phyloP scores from a whole-genome alignment of 495 filamentous ascomycete genomes.

The Sabuloglossum arenarium region DNA sequence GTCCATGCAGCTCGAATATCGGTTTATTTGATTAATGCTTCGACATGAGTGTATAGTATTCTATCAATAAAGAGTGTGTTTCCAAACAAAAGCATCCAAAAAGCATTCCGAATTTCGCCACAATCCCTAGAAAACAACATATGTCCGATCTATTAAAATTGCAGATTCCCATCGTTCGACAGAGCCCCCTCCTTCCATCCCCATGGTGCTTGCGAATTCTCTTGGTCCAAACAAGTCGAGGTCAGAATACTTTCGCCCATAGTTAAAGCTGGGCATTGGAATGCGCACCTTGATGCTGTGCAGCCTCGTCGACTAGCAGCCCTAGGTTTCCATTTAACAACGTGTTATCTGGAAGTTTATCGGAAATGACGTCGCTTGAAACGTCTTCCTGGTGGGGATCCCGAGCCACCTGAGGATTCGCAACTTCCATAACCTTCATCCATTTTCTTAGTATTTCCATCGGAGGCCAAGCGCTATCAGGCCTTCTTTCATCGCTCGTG shows the following conservation, averaged over 20 bases:
- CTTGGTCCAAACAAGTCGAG: neutral
- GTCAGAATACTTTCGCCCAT: neutral
- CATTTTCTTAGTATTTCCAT: conserved; percentile 68
- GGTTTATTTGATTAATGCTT: neutral
- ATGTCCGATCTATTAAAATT: neutral
- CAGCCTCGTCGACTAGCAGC: neutral
- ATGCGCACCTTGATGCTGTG: neutral
- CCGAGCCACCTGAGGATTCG: conserved; percentile 17
- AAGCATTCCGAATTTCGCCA: neutral
- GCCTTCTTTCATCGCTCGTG: conserved; percentile 31
- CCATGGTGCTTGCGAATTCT: neutral
- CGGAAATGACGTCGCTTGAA: neutral
- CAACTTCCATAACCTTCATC: conserved; percentile 50
- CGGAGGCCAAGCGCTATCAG: conserved; percentile 41
- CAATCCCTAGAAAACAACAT: neutral
- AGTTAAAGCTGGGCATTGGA: neutral
- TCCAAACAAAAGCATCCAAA: neutral
- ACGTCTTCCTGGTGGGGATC: neutral
- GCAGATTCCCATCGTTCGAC: neutral
- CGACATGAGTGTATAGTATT: neutral
- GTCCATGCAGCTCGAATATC: conserved; percentile 1
- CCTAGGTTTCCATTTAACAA: neutral
- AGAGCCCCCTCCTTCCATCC: neutral
- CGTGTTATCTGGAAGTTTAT: neutral
- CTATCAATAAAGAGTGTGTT: neutral